Evolutionary conservation across 2,329 filamentous ascomycete species (phyloP), one percentile per base, ranked within the genome.

Genomic region (Fusarium illudens): DNA sequence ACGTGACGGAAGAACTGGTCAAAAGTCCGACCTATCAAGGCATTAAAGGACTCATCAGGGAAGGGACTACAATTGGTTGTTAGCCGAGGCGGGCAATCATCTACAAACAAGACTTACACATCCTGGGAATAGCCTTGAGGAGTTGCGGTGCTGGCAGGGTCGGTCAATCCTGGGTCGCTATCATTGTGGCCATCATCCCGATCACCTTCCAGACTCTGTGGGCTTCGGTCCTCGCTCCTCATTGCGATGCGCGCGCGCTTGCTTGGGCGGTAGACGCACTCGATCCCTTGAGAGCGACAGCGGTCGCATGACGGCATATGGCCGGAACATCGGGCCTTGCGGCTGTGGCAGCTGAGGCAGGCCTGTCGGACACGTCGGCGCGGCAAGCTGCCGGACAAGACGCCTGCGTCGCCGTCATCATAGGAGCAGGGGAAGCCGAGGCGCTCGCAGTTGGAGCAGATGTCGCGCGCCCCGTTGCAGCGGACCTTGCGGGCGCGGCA

Each of bases 271-370:
- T 88, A 88, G 56, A 87, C 77, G 58, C 86, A 88, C 29, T 87
- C 83, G 53, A 87, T 83, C 8, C 84, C 84, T 54, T 87, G 85
- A 5, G 79, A 76, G 20, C 83, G 83, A 36, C 79, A 81, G 19
- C 79, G 79, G 52, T 87, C 84, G 70, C 86, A 88, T 54, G 83
- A 81, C 4, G 86, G 86, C 51, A 83, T 79, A 65, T 86, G 83
- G n/a, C 86, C 86, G 54, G 83, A 87, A 76, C 86, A 88, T 50
- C 85, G 80, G 29, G 86, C 86, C 72, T 88, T 88, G 68, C 86
- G 81, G 32, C 84, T 83, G 66, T 88, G 86, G 74, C 86, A 88
- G 71, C 82, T 86, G 71, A 84, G 80, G 68, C 86, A 88, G 27
- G 86, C 86, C 74, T 86, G 82, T 44, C 85, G 82, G 42, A 87